A percentile compares a stretch with the other conserved stretches of the same genome.
Evolutionary conservation across 1,284 basidiomycete genomes (phyloP).

Genomic region (Neonothopanus nambi): DNA sequence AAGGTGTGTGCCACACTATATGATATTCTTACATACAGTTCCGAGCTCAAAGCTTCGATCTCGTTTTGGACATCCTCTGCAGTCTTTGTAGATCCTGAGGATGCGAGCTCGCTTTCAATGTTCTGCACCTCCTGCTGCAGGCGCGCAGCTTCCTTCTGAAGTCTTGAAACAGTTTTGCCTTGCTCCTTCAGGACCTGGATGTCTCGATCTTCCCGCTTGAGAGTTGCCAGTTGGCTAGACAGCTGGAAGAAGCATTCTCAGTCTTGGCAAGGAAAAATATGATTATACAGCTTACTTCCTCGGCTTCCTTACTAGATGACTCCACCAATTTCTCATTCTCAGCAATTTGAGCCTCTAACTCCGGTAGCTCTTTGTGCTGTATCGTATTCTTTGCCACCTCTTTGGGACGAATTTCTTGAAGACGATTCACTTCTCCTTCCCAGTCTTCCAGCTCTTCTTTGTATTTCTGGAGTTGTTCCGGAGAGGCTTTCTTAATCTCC

Average conservation of each 20-base stretch:
- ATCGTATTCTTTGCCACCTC: conserved; percentile 56
- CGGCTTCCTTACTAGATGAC: conserved; percentile 48
- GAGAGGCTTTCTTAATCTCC: conserved; percentile 51
- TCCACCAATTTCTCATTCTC: conserved; percentile 57
- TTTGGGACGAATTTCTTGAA: conserved; percentile 60
- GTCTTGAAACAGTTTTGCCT: conserved; percentile 60
- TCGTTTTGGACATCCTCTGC: conserved; percentile 83
- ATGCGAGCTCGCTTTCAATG: conserved; percentile 69
- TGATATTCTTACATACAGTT: conserved; percentile 57
- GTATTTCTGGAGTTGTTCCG: conserved; percentile 38
- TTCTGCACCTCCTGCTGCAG: conserved; percentile 64
- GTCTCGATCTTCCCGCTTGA: conserved; percentile 62
- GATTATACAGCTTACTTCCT: conserved; percentile 46
- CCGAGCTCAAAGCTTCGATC: conserved; percentile 58
- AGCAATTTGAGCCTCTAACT: conserved; percentile 64
- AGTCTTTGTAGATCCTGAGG: conserved; percentile 78
- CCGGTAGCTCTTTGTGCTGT: conserved; percentile 62
- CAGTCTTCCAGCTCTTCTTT: conserved; percentile 57
- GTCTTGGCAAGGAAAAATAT: conserved; percentile 6
- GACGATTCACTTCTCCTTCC: conserved; percentile 56
- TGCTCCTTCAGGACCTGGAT: conserved; percentile 66
- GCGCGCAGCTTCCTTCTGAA: conserved; percentile 65
- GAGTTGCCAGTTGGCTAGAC: conserved; percentile 42
- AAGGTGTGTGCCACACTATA: conserved; percentile 1
- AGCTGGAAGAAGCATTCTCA: conserved; percentile 36